Conservation (phyloP, 2,329 filamentous ascomycete genomes). For the Alternaria atra region DNA sequence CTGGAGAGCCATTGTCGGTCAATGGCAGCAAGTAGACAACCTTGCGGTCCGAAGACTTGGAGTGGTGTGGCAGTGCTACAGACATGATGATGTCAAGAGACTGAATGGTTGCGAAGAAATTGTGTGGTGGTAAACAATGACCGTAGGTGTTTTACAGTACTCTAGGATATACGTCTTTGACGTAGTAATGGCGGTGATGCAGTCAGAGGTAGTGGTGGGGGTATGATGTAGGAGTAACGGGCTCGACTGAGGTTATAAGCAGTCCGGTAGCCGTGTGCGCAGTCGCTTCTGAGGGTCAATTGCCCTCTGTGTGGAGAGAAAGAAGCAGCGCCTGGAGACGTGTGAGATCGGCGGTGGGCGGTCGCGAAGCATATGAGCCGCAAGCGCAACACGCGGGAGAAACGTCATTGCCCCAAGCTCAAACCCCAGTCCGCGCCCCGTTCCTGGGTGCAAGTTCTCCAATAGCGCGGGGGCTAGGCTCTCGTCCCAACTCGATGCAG, state of each 20-base stretch:
- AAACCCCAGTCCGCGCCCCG: constrained; percentile 18
- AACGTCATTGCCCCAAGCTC: constrained; percentile 37
- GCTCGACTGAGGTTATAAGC: constrained; percentile 19
- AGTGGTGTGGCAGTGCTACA: constrained; percentile 20
- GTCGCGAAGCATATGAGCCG: constrained; percentile 32
- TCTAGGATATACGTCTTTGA: constrained; percentile 6
- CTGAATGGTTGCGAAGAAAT: constrained; percentile 10
- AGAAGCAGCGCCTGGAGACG: constrained; percentile 25
- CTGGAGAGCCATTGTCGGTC: constrained; percentile 90
- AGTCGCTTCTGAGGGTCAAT: constrained; percentile 27
- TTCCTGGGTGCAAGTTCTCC: constrained; percentile 14
- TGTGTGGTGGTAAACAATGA: constrained; percentile 30
- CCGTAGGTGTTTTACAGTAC: constrained; percentile 20
- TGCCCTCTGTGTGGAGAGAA: constrained; percentile 27
- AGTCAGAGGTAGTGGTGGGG: constrained; percentile 19
- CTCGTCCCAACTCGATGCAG: constrained; percentile 12
- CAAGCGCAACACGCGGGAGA: constrained; percentile 26
- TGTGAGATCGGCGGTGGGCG: constrained; percentile 34
- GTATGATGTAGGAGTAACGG: not conserved
- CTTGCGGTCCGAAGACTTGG: constrained; percentile 31
- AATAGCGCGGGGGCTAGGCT: constrained; percentile 21
- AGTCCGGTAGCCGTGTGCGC: constrained; percentile 15
- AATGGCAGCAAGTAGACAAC: constrained; percentile 85
- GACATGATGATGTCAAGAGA: constrained; percentile 35
- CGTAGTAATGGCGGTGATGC: constrained; percentile 14